Conservation (phyloP, 768 basidiomycete species). For the Trametes cubensis region DNA sequence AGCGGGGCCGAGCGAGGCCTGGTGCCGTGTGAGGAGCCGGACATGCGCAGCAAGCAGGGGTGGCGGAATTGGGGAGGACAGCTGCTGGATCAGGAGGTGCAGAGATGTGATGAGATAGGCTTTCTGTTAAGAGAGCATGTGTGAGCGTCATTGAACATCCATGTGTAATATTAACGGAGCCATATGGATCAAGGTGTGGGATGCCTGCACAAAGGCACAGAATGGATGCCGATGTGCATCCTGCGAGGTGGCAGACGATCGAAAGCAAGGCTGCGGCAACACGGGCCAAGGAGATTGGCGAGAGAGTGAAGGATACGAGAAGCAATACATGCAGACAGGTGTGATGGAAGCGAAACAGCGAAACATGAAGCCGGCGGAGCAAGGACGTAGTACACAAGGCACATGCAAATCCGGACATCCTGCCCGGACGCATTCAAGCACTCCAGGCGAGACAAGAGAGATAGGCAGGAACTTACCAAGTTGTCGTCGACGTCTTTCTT, state of each 20-base stretch:
- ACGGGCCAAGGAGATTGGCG: conserved; percentile 1
- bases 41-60: conserved; percentile 42
- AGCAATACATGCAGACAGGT: background rate
- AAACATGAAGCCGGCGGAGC: conserved; percentile 38
- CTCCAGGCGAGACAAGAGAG: background rate
- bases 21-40: conserved; percentile 35
- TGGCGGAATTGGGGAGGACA: conserved; percentile 26
- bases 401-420: conserved; percentile 31
- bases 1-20: conserved; percentile 22
- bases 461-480: conserved; percentile 32
- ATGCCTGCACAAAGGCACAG: too few species aligned
- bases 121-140: conserved; percentile 26
- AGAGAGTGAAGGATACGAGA: background rate
- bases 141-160: conserved; percentile 13
- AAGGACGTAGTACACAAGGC: conserved; percentile 45
- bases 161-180: background rate
- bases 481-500: conserved; percentile 33
- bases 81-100: conserved; percentile 29
- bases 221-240: too few species aligned
- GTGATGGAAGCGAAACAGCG: conserved; percentile 15
- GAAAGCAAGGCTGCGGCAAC: conserved; percentile 1
- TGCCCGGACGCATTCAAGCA: background rate
- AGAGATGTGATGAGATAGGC: conserved; percentile 33
- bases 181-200: background rate
- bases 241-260: background rate